Evolutionary conservation across 805 yeast genomes (phyloP).

Genomic region (Wickerhamiella australiensis): DNA sequence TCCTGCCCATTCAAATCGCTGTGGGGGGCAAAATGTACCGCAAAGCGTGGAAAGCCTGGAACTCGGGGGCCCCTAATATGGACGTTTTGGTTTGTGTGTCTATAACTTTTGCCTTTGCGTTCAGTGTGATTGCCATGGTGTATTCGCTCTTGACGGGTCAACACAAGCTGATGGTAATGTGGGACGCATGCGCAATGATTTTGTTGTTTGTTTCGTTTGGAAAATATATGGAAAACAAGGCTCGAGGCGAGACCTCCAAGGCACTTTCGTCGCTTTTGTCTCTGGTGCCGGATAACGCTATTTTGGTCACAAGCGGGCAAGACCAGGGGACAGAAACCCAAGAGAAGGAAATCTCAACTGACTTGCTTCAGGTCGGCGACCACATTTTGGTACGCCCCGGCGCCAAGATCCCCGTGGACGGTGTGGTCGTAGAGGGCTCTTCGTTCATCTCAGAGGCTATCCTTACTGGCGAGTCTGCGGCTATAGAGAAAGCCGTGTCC

Average conservation of each 20-base stretch:
- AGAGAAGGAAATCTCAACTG: conserved; percentile 50
- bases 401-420: conserved; percentile 84
- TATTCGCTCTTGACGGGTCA: conserved; percentile 25
- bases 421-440: conserved; percentile 60
- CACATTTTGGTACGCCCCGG: conserved; percentile 74
- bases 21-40: conserved; percentile 58
- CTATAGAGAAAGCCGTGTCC: conserved; percentile 51
- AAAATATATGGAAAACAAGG: conserved; percentile 79
- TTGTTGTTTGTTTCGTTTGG: conserved; percentile 77
- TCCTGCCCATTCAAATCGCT: conserved; percentile 49
- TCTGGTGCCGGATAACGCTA: conserved; percentile 68
- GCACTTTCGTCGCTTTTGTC: conserved; percentile 74
- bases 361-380: conserved; percentile 66
- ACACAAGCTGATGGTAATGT: conserved; percentile 32
- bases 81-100: conserved; percentile 80
- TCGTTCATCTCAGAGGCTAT: conserved; percentile 82
- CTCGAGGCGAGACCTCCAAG: conserved; percentile 86
- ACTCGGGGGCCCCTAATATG: conserved; percentile 73
- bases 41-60: conserved; percentile 52
- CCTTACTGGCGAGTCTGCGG: conserved; percentile 81
- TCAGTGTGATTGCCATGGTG: conserved; percentile 54
- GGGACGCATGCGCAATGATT: conserved; percentile 81
- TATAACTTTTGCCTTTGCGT: conserved; percentile 63
- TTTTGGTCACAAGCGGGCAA: conserved; percentile 32
- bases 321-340: neutral